A percentile compares a stretch with the other conserved stretches of the same genome.
Conservation (phyloP, 73 alveolate genomes). For the Durusdinium trenchii region DNA sequence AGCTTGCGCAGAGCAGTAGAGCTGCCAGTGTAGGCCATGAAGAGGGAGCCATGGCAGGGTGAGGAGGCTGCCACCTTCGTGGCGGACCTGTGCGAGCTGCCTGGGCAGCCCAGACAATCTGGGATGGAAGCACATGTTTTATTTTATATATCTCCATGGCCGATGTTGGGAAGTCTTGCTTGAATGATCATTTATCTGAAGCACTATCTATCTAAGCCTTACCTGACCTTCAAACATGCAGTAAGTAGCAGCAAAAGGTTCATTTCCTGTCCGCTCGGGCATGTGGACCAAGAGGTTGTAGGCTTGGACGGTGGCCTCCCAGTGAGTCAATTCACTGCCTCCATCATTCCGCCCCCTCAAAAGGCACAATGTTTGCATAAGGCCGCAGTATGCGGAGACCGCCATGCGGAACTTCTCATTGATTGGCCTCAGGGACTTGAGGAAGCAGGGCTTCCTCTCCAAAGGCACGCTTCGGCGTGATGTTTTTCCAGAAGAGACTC, state of each 20-base stretch:
- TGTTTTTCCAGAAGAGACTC: no score
- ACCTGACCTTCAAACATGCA: not conserved
- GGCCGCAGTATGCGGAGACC: conserved; percentile 74
- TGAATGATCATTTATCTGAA: not conserved
- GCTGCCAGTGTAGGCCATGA: conserved; percentile 21
- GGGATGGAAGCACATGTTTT: not conserved
- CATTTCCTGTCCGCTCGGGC: no score
- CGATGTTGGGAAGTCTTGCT: not conserved
- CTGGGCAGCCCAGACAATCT: not conserved
- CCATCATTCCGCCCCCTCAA: no score
- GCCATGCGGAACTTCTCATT: conserved; percentile 54
- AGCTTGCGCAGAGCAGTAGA: no score
- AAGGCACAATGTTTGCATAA: no score
- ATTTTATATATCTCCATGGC: no score
- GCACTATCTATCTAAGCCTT: not conserved
- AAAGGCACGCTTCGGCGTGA: no score
- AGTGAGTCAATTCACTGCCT: no score
- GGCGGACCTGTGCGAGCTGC: conserved; percentile 71
- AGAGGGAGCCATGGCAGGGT: conserved; percentile 78
- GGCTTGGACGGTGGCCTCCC: no score
- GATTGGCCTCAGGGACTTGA: conserved; percentile 18
- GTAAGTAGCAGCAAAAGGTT: no score
- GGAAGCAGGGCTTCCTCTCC: conserved; percentile 83
- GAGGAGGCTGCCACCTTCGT: conserved; percentile 68
- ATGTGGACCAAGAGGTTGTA: no score